Percentiles rank a stretch among this genome's conserved stretches.
Evolutionary conservation across 1,139 yeast species (phyloP).

Genomic region (Zygosaccharomyces sapae): DNA sequence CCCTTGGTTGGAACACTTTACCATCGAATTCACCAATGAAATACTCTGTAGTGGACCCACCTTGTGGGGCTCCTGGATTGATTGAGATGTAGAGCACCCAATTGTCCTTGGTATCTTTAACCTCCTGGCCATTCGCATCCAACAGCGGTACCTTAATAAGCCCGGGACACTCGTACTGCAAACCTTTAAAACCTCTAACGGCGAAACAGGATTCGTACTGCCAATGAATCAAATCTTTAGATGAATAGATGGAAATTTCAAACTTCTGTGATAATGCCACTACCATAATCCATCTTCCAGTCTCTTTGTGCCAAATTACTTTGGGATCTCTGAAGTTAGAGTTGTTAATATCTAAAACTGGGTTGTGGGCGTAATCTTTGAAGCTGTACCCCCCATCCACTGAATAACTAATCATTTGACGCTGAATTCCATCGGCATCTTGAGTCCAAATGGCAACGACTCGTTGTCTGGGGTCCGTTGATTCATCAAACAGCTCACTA

Average conservation of each 20-base stretch:
- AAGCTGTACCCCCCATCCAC: constrained; percentile 39
- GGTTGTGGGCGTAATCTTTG: constrained; percentile 34
- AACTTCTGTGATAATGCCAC: constrained; percentile 38
- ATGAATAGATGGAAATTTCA: constrained; percentile 35
- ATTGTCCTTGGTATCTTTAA: constrained; percentile 2
- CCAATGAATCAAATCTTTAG: constrained; percentile 37
- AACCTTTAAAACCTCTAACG: constrained; percentile 36
- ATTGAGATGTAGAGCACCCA: constrained; percentile 40
- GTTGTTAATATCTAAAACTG: constrained; percentile 36
- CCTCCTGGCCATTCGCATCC: constrained; percentile 13
- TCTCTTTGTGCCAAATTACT: constrained; percentile 39
- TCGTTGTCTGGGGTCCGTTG: constrained; percentile 32
- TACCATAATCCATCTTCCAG: constrained; percentile 39
- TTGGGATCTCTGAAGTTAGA: constrained; percentile 43
- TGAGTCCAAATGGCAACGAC: constrained; percentile 40
- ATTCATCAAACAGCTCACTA: constrained; percentile 36
- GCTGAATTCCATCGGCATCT: constrained; percentile 27
- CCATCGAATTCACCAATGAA: constrained; percentile 43
- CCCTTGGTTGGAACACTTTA: constrained; percentile 33
- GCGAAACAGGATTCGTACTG: constrained; percentile 34
- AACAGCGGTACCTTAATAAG: constrained; percentile 33
- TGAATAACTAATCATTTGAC: constrained; percentile 38
- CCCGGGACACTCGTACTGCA: constrained; percentile 42
- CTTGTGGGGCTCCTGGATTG: constrained; percentile 41
- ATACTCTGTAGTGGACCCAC: constrained; percentile 40